phyloP scores from a whole-genome alignment of 768 basidiomycete genomes.

The Sarcodon sp. region DNA sequence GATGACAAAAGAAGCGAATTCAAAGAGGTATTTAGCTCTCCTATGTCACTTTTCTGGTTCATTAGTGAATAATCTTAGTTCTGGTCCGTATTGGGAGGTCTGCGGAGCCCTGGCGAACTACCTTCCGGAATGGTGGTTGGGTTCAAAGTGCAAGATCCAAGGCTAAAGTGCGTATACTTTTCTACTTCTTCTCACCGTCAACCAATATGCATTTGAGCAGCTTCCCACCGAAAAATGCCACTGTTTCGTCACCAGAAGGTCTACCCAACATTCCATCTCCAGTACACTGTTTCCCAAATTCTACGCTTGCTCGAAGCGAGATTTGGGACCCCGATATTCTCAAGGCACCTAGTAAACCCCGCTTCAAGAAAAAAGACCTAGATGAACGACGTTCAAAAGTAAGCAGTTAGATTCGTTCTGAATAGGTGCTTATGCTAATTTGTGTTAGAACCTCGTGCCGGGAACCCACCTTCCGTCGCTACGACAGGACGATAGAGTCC shows the following conservation, averaged over 20 bases:
- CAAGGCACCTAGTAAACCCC: conserved; percentile 39
- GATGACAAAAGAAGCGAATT: conserved; percentile 42
- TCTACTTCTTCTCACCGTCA: not conserved
- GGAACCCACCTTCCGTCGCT: conserved; percentile 57
- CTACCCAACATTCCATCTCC: conserved; percentile 14
- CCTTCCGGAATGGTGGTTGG: conserved; percentile 71
- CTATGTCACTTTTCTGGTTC: not conserved
- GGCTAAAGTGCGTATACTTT: conserved; percentile 51
- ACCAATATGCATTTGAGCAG: conserved; percentile 22
- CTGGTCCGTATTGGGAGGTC: conserved; percentile 47
- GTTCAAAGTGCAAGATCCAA: conserved; percentile 73
- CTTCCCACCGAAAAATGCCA: conserved; percentile 75
- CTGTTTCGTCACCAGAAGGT: conserved; percentile 19
- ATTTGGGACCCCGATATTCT: conserved; percentile 63
- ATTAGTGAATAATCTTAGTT: conserved; percentile 27
- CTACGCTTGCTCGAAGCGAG: conserved; percentile 45
- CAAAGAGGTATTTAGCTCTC: conserved; percentile 29
- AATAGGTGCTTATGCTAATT: not conserved
- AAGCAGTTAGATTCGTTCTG: not conserved
- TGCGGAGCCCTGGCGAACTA: conserved; percentile 54
- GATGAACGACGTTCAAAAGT: conserved; percentile 77
- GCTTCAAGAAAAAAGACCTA: conserved; percentile 73
- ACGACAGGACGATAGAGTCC: conserved; percentile 73
- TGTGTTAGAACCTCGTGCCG: conserved; percentile 55
- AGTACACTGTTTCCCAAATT: conserved; percentile 37